Percentiles rank a stretch among this genome's conserved stretches.
Evolutionary conservation across 2,329 filamentous ascomycete genomes (phyloP).

Genomic region (Cercospora janseana): DNA sequence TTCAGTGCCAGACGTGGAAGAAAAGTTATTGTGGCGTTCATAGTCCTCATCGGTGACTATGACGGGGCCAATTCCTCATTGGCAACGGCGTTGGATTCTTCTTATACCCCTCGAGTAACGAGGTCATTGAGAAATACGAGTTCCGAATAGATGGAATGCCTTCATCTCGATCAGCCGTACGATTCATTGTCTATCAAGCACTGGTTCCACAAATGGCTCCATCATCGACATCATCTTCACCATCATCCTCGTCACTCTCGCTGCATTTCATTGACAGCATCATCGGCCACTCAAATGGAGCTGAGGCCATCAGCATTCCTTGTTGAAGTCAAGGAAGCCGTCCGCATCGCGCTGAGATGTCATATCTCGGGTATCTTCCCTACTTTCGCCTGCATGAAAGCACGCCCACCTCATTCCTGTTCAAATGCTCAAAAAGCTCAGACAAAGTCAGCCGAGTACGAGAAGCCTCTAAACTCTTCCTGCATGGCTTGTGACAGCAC

Average conservation of each 20-base stretch:
- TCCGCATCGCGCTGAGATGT: background rate
- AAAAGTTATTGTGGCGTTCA: no score
- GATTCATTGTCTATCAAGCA: conserved; percentile 6
- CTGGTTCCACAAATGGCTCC: background rate
- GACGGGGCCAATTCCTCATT: no score
- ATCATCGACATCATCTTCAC: conserved; percentile 5
- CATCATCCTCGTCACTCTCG: background rate
- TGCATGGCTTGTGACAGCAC: conserved; percentile 98
- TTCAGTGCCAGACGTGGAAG: no score
- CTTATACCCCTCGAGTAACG: no score
- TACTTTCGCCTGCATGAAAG: no score
- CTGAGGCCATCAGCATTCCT: no score
- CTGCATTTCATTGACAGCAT: background rate
- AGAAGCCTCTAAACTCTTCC: conserved; percentile 98
- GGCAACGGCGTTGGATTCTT: no score
- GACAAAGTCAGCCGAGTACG: conserved; percentile 89
- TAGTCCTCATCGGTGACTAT: no score
- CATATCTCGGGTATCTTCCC: conserved; percentile 8
- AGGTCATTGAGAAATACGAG: no score
- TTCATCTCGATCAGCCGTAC: conserved; percentile 7
- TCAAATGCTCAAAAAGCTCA: conserved; percentile 41
- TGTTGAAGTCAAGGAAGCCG: no score
- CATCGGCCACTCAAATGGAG: background rate
- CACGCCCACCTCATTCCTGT: background rate
- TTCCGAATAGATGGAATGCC: no score